These are phyloP conservation scores for Pyrrhoderma noxium DNA, from an alignment of 1,284 basidiomycete genomes.

Conservation along the genomic window DNA sequence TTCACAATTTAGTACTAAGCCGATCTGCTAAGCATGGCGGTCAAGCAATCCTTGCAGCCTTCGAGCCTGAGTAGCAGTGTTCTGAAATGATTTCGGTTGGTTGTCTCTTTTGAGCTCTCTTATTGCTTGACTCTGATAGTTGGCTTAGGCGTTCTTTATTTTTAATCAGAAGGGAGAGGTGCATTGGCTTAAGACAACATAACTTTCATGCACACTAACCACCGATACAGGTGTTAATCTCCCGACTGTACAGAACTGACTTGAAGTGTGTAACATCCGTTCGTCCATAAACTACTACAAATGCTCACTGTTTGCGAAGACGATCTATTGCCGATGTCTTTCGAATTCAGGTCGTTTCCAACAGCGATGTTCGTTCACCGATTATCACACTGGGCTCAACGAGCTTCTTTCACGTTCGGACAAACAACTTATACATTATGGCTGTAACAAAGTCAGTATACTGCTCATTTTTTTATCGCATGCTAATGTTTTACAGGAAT, in stretches of 20 bases:
- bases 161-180: conserved; percentile 98
- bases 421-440: conserved; percentile 92
- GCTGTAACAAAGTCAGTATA: conserved; percentile 83
- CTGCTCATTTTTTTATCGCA: not conserved
- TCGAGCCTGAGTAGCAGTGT: too few species aligned
- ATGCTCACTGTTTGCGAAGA: conserved; percentile 38
- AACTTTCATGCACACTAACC: not conserved
- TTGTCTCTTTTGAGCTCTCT: too few species aligned
- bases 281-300: not conserved
- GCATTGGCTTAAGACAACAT: conserved; percentile 20
- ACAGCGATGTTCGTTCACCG: conserved; percentile 92
- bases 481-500: conserved; percentile 44
- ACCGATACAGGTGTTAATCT: conserved; percentile 76
- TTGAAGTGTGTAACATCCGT: conserved; percentile 63
- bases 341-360: conserved; percentile 96
- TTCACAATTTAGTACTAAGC: too few species aligned
- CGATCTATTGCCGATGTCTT: conserved; percentile 98
- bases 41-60: too few species aligned
- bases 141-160: conserved; percentile 96
- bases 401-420: conserved; percentile 93
- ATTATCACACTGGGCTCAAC: conserved; percentile 97
- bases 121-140: too few species aligned
- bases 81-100: conserved; percentile 28
- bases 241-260: conserved; percentile 86
- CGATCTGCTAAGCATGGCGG: too few species aligned